These are phyloP conservation scores for Plasmodium fragile DNA, from an alignment of 169 alveolate species.

Conservation along the genomic window DNA sequence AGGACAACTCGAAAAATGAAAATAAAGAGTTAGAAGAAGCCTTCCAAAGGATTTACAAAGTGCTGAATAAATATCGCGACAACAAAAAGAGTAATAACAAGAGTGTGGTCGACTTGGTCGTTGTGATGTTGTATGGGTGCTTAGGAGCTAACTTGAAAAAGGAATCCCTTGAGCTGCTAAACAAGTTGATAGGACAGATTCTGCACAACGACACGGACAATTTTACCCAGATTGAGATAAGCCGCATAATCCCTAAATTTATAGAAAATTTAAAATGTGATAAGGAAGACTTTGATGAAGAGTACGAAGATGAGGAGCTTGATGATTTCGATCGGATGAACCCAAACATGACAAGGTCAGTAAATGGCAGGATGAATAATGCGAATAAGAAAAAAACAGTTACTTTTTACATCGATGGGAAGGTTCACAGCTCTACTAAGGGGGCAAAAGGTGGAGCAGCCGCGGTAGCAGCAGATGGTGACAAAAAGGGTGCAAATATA, in stretches of 20 bases:
- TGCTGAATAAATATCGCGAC: constrained; percentile 50
- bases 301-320: background rate
- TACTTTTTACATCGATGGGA: background rate
- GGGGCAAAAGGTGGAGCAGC: background rate
- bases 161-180: constrained; percentile 46
- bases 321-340: background rate
- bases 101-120: constrained; percentile 37
- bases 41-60: constrained; percentile 54
- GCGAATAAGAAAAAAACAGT: background rate
- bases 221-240: constrained; percentile 77
- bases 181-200: constrained; percentile 63
- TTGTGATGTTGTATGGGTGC: constrained; percentile 72
- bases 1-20: background rate
- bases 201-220: constrained; percentile 59
- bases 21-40: constrained; percentile 48
- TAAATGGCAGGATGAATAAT: background rate
- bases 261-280: constrained; percentile 62
- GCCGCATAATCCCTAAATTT: constrained; percentile 69
- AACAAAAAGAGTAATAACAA: constrained; percentile 73
- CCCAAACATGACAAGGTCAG: background rate
- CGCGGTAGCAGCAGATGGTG: background rate
- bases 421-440: background rate
- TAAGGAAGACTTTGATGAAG: constrained; percentile 10
- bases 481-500: constrained; percentile 3
- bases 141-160: constrained; percentile 53